Percentiles rank a stretch among this genome's conserved stretches.
Evolutionary conservation across 2,329 filamentous ascomycete species (phyloP).

Genomic region (Zelopaecilomyces penicillatus): DNA sequence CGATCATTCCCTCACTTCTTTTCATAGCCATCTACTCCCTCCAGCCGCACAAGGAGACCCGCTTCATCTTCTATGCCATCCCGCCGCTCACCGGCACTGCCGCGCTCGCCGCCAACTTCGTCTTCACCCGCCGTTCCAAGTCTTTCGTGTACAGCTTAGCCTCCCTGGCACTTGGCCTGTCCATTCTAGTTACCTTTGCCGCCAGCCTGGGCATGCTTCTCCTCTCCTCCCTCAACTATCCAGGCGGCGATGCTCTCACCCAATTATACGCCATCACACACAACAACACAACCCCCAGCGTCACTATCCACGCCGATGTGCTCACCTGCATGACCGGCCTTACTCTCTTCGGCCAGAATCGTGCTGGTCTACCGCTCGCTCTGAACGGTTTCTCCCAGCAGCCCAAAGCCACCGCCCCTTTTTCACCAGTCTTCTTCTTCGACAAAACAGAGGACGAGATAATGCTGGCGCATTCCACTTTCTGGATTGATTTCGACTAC

Average conservation of each 20-base stretch:
- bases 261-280: constrained; percentile 35
- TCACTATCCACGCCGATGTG: constrained; percentile 54
- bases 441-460: constrained; percentile 54
- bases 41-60: constrained; percentile 91
- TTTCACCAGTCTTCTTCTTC: constrained; percentile 30
- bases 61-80: constrained; percentile 85
- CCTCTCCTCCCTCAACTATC: constrained; percentile 85
- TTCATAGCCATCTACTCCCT: constrained; percentile 78
- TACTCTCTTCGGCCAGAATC: constrained; percentile 54
- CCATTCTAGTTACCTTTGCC: constrained; percentile 50
- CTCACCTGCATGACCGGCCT: constrained; percentile 64
- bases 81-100: constrained; percentile 73
- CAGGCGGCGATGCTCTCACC: constrained; percentile 71
- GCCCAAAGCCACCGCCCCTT: constrained; percentile 12
- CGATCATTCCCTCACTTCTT: constrained; percentile 58
- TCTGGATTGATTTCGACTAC: constrained; percentile 60
- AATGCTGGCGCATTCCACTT: constrained; percentile 37
- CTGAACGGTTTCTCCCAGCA: constrained; percentile 11
- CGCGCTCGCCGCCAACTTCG: constrained; percentile 61
- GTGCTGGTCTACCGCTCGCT: constrained; percentile 27
- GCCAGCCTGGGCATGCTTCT: constrained; percentile 61
- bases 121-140: constrained; percentile 60
- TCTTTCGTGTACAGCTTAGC: constrained; percentile 45
- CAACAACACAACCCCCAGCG: constrained; percentile 15
- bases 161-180: constrained; percentile 47